A percentile compares a stretch with the other conserved stretches of the same genome.
Conservation (phyloP, 176 grass and related monocot genomes). For the Luzula sylvatica region DNA sequence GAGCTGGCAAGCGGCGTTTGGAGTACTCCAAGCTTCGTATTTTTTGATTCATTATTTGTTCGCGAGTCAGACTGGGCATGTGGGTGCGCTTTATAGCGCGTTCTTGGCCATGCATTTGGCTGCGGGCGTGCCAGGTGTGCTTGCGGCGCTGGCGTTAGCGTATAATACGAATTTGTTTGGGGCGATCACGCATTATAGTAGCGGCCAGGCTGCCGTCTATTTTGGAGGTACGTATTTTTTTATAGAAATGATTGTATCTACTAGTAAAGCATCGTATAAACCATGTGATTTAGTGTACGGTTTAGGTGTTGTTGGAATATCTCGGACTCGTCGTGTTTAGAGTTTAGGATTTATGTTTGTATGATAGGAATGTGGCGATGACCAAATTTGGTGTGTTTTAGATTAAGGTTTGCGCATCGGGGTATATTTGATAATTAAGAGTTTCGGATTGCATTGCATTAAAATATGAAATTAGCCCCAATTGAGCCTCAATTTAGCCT, state of each 20-base stretch:
- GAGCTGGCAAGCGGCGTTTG: conserved; percentile 86
- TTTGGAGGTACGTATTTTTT: conserved; percentile 64
- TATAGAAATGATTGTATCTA: background rate
- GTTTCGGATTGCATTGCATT: too few species aligned
- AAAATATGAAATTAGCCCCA: too few species aligned
- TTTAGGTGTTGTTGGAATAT: background rate
- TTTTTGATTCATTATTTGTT: conserved; percentile 92
- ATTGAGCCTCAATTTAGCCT: too few species aligned
- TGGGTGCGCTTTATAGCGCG: conserved; percentile 77
- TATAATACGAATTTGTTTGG: conserved; percentile 97
- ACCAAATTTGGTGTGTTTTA: background rate
- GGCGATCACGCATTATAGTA: conserved; percentile 90
- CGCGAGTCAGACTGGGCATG: conserved; percentile 94
- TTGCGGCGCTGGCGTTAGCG: conserved; percentile 69
- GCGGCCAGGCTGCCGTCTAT: conserved; percentile 86
- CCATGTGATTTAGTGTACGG: background rate
- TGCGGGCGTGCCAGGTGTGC: conserved; percentile 70
- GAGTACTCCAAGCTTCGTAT: conserved; percentile 88
- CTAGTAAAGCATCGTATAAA: background rate
- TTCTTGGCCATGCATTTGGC: conserved; percentile 97
- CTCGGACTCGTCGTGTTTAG: background rate
- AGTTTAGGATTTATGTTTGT: background rate
- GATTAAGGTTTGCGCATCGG: too few species aligned
- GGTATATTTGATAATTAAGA: too few species aligned
- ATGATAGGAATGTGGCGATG: background rate